phyloP scores from a whole-genome alignment of 768 basidiomycete genomes.

The Hericium coralloides region DNA sequence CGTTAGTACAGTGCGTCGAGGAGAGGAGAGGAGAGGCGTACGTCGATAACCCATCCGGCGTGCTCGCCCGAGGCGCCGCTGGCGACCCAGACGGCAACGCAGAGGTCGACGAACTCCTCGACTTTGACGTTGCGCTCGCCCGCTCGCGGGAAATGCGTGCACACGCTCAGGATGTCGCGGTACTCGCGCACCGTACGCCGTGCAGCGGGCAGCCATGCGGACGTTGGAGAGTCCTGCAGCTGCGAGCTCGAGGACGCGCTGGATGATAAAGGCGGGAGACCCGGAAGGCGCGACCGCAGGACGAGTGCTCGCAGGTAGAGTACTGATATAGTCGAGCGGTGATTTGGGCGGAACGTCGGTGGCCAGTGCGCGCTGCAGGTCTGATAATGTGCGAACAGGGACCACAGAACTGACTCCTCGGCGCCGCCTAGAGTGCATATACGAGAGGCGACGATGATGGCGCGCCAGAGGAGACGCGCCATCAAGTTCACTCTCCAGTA shows the following conservation, averaged over 20 bases:
- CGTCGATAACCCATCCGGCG: conserved; percentile 77
- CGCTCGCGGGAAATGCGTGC: conserved; percentile 73
- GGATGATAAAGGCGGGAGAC: not conserved
- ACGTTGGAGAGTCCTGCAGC: conserved; percentile 13
- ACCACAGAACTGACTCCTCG: conserved; percentile 45
- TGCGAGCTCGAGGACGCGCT: conserved; percentile 2
- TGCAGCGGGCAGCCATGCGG: conserved; percentile 56
- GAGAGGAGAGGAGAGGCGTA: conserved; percentile 29
- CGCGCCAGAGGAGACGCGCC: conserved; percentile 77
- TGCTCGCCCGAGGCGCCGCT: conserved; percentile 53
- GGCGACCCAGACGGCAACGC: conserved; percentile 75
- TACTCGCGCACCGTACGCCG: conserved; percentile 66
- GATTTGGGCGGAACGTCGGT: conserved; percentile 63
- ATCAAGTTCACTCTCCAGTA: conserved; percentile 76
- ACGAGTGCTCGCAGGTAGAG: conserved; percentile 71
- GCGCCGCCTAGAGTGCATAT: conserved; percentile 27
- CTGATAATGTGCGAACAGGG: conserved; percentile 52
- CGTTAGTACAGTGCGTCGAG: not conserved
- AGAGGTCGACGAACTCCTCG: conserved; percentile 75
- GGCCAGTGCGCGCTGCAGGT: conserved; percentile 67
- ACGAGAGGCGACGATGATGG: conserved; percentile 54
- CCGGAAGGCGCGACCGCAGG: conserved; percentile 26
- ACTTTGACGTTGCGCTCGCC: conserved; percentile 73
- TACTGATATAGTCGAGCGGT: conserved; percentile 60
- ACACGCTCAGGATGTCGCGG: conserved; percentile 53